A percentile compares a stretch with the other conserved stretches of the same genome.
phyloP scores from a whole-genome alignment of 495 filamentous ascomycete species.

The Lophiotrema nucula region DNA sequence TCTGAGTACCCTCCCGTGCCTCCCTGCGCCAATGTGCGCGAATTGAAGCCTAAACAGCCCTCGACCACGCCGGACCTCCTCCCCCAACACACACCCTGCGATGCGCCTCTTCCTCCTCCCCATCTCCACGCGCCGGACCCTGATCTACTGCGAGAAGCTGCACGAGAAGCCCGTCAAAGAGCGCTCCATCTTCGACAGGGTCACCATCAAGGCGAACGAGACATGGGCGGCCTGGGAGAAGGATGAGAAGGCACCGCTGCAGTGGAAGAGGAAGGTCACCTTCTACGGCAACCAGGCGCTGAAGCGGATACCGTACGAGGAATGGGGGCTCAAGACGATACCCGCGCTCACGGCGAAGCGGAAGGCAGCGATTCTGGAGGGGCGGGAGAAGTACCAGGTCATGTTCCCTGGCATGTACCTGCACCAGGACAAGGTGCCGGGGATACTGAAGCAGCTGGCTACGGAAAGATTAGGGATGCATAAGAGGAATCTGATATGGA shows the following conservation, averaged over 20 bases:
- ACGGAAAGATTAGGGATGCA: conserved; percentile 81
- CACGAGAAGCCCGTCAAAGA: conserved; percentile 49
- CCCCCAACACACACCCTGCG: too few species aligned
- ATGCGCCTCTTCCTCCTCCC: conserved; percentile 97
- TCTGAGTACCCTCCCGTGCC: too few species aligned
- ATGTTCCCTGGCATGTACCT: conserved; percentile 73
- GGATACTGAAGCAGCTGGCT: conserved; percentile 62
- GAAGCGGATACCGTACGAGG: conserved; percentile 86
- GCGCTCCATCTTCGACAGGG: conserved; percentile 58
- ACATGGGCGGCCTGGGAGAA: conserved; percentile 88
- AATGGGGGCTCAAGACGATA: conserved; percentile 96
- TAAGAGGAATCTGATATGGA: conserved; percentile 72
- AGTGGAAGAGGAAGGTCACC: conserved; percentile 85
- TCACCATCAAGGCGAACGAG: conserved; percentile 64
- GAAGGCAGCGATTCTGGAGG: conserved; percentile 60
- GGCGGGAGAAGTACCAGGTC: conserved; percentile 68
- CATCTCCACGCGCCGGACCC: conserved; percentile 83
- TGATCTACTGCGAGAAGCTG: conserved; percentile 87
- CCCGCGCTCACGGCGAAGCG: conserved; percentile 73
- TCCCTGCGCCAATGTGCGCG: too few species aligned
- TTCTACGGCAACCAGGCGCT: conserved; percentile 81
- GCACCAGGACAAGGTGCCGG: conserved; percentile 56
- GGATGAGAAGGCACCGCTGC: conserved; percentile 56
- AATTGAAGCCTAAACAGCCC: too few species aligned
- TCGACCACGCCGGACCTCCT: too few species aligned